Conservation (phyloP, 345 rosid species). For the Erysimum cheiranthoides region DNA sequence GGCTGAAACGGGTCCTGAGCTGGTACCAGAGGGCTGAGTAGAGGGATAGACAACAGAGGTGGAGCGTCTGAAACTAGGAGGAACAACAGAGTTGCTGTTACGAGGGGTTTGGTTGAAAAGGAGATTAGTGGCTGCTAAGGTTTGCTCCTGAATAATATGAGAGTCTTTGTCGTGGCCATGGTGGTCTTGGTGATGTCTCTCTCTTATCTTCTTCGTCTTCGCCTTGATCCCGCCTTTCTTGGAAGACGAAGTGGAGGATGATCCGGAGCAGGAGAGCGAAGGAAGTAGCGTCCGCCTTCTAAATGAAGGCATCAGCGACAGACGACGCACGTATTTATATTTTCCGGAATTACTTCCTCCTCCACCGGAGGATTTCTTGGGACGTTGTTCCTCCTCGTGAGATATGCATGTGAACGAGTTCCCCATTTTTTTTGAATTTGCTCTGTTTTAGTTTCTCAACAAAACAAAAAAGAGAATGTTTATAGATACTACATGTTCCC, state of each 20-base stretch:
- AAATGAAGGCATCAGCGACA: conserved; percentile 38
- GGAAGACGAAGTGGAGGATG: conserved; percentile 33
- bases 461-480: conserved; percentile 6
- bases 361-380: conserved; percentile 26
- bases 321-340: conserved; percentile 35
- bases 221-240: conserved; percentile 35
- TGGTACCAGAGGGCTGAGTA: conserved; percentile 2
- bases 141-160: conserved; percentile 62
- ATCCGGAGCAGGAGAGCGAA: conserved; percentile 38
- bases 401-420: conserved; percentile 40
- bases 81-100: conserved; percentile 51
- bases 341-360: conserved; percentile 27
- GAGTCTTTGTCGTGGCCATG: conserved; percentile 49
- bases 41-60: conserved; percentile 64
- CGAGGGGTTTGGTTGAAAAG: conserved; percentile 62
- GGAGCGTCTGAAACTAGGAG: conserved; percentile 65
- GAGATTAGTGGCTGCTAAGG: conserved; percentile 65
- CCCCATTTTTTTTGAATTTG: conserved; percentile 16
- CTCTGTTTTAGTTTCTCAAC: conserved; percentile 5
- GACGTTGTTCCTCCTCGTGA: conserved; percentile 39
- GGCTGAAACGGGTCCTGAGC: conserved; percentile 30
- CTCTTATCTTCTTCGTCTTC: conserved; percentile 36
- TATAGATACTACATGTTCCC: conserved; percentile 20
- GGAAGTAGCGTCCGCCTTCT: conserved; percentile 33
- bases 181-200: conserved; percentile 38